Base-by-base conservation (phyloP, 148 eudicot species). In the Dianthus caryophyllus region DNA sequence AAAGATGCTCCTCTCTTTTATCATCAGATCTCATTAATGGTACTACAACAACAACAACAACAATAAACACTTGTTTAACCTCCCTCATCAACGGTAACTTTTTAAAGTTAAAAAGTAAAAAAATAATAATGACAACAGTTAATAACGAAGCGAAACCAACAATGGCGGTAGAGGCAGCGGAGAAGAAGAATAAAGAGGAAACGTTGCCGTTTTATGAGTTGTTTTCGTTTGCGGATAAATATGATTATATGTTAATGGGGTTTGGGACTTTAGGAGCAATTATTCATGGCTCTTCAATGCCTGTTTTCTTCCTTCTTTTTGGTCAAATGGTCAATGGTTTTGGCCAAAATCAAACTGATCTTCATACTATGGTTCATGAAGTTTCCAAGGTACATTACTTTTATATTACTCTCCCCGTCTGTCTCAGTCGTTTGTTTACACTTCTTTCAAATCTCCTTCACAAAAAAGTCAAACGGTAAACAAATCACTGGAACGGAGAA, bases 251-350 rank as follows among this genome's bases (percentile, higher is more conserved):
- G 21, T 69, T 95, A 13, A 90, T 95, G 99, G 48, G 70, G 2
- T 10, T 70, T 0, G 99, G 99, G 0, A 88, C 79, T 53, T 33
- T 95, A 3, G 99, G 99, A 0, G 99, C 99, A 36, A 46, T 95
- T 20, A 48, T 95, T 68, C 99, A 95, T 59, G 99, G 99, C 27
- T 90, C 99, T 33, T 88, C 99, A 44, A 95, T 95, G 99, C 99
- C 99, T 2, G 85, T 88, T 20, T 95, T 95, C 79, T 95, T 95
- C 69, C 80, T 95, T 17, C 72, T 95, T 12, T 95, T 95, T 55
- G 99, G 99, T 59, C 76, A 90, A 72, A 88, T 95, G 97, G 96
- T 95, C 48, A 95, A 95, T 62, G 99, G 99, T 0, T 95, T 95
- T 39, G 99, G 99, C 21, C 75, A 95, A 48, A 95, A 95, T 47